Conservation (phyloP, 345 rosid genomes). For the Eucalyptus pauciflora region DNA sequence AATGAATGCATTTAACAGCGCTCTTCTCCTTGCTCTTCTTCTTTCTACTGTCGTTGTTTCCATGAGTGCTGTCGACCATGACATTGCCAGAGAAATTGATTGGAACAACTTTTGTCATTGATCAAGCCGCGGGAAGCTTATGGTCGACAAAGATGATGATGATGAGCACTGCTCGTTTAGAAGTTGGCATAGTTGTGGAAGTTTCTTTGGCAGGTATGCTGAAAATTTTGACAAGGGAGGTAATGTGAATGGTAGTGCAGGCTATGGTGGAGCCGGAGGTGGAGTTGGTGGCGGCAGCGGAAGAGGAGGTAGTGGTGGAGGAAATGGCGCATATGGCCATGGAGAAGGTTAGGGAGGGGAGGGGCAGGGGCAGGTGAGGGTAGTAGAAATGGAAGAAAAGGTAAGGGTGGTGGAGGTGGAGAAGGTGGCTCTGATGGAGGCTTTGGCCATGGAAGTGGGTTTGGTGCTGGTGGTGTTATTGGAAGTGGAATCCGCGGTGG, state of each 20-base stretch:
- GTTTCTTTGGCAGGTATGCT: not conserved
- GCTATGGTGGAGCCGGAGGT: slow-evolving; percentile 7
- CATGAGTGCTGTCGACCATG: not conserved
- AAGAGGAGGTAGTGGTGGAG: slow-evolving; percentile 5
- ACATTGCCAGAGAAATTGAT: not conserved
- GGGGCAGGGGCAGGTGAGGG: slow-evolving; percentile 14
- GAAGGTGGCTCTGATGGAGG: slow-evolving; percentile 2
- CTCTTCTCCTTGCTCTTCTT: not conserved
- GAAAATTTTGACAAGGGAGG: slow-evolving; percentile 10
- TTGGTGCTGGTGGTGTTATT: slow-evolving; percentile 7
- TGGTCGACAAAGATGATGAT: not conserved
- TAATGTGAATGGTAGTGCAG: not conserved
- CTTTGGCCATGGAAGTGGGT: slow-evolving; percentile 12
- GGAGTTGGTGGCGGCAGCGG: slow-evolving; percentile 7
- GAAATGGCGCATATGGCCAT: slow-evolving; percentile 1
- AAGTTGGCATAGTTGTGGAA: not conserved
- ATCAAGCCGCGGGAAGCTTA: not conserved
- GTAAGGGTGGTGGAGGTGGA: not conserved
- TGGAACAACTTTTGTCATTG: not conserved
- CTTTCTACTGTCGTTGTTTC: not conserved
- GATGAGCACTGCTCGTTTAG: not conserved
- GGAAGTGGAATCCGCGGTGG: not conserved
- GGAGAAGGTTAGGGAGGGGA: slow-evolving; percentile 7
- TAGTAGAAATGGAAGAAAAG: slow-evolving; percentile 6
- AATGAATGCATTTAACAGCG: not conserved